Percentiles rank a stretch among this genome's conserved stretches.
phyloP scores from a whole-genome alignment of 352 stramenopile species.

The Plasmopara viticola region DNA sequence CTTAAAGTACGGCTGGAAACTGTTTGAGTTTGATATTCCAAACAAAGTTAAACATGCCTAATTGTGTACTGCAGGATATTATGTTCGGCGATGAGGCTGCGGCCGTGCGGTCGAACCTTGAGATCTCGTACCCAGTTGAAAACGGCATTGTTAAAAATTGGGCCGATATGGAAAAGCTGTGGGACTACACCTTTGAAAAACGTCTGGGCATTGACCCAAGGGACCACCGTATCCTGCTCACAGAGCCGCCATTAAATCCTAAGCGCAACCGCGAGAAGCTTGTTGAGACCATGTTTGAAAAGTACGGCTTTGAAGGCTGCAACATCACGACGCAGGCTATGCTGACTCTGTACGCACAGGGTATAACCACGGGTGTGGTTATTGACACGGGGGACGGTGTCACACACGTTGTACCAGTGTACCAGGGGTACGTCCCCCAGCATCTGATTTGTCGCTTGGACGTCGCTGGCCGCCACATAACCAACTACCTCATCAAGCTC shows the following conservation, averaged over 20 bases:
- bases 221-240: constrained; percentile 87
- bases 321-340: constrained; percentile 92
- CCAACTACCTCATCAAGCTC: constrained; percentile 93
- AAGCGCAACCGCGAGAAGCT: constrained; percentile 89
- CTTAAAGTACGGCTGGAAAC: constrained; percentile 47
- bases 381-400: constrained; percentile 92
- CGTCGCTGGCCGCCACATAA: constrained; percentile 91
- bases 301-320: constrained; percentile 86
- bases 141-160: constrained; percentile 97
- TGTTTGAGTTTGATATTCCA: neutral
- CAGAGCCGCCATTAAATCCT: constrained; percentile 90
- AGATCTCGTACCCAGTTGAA: constrained; percentile 90
- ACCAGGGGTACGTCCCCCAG: constrained; percentile 87
- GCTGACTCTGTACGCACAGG: constrained; percentile 90
- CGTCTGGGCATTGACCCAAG: constrained; percentile 68
- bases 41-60: constrained; percentile 1
- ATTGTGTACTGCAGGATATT: constrained; percentile 64
- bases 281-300: constrained; percentile 92
- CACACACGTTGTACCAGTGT: constrained; percentile 90
- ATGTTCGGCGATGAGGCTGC: constrained; percentile 94
- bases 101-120: constrained; percentile 77
- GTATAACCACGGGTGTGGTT: constrained; percentile 86
- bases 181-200: constrained; percentile 95
- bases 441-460: constrained; percentile 89
- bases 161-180: constrained; percentile 96